Evolutionary conservation across 2,329 filamentous ascomycete genomes (phyloP).

Genomic region (Cercospora sp.): DNA sequence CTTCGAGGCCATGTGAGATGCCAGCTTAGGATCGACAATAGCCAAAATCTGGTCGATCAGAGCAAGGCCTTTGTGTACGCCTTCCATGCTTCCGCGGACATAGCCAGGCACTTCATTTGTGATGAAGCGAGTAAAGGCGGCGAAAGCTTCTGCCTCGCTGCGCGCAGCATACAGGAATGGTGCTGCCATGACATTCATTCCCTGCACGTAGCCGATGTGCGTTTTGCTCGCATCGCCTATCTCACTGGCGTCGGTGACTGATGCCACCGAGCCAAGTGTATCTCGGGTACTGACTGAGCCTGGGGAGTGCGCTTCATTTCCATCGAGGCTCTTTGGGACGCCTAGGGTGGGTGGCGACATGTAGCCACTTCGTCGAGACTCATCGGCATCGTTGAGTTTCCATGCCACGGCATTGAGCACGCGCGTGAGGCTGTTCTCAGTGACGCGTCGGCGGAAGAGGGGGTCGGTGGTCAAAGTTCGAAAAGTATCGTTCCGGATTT

Average conservation of each 20-base stretch:
- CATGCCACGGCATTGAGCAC: conserved; percentile 93
- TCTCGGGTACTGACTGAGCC: conserved; percentile 39
- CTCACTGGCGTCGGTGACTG: conserved; percentile 64
- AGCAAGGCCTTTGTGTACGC: conserved; percentile 86
- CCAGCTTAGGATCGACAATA: conserved; percentile 87
- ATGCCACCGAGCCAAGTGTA: conserved; percentile 42
- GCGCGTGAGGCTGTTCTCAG: conserved; percentile 90
- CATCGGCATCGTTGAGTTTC: conserved; percentile 79
- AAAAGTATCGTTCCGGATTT: conserved; percentile 98
- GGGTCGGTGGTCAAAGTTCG: conserved; percentile 94
- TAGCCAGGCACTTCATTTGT: conserved; percentile 89
- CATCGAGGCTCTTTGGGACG: conserved; percentile 52
- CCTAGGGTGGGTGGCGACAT: conserved; percentile 50
- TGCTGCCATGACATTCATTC: conserved; percentile 97
- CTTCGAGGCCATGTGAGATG: conserved; percentile 78
- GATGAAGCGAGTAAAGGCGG: conserved; percentile 83
- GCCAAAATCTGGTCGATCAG: conserved; percentile 90
- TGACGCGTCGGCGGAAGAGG: conserved; percentile 92
- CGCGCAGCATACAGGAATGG: conserved; percentile 93
- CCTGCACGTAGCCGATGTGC: conserved; percentile 89
- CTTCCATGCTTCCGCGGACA: conserved; percentile 93
- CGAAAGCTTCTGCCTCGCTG: conserved; percentile 92
- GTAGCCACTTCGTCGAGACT: conserved; percentile 57
- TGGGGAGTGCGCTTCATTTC: conserved; percentile 46
- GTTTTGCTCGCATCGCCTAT: conserved; percentile 54